Evolutionary conservation across 441 rosid species (phyloP), one percentile per base, ranked within the genome.

Genomic region (Arabidopsis lyrata): DNA sequence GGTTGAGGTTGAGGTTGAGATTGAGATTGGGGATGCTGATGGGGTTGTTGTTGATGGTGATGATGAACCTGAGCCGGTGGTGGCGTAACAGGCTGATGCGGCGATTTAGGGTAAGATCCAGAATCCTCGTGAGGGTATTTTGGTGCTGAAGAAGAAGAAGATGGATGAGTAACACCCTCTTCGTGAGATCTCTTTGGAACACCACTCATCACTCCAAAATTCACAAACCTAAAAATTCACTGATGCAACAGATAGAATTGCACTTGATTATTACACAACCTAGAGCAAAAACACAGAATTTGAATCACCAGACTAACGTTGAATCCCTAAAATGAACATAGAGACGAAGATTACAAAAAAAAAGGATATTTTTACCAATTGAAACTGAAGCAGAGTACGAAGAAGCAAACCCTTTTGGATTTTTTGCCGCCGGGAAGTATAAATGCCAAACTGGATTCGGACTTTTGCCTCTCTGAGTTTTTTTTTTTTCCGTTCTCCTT

Each of bases 161-260:
- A 78, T 74, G 81, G 82, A 78, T 89, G 88, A 77, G 81, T 83
- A 75, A 81, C 87, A 68, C 83, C 90, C 61, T 93, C 98, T 63
- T 96, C 98, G 24, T 86, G 95, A 71, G 90, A 74, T 88, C 97
- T 84, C 83, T 93, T 95, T 11, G 99, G 95, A 65, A 86, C 85
- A 76, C 90, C 87, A 68, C 98, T 95, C 99, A 95, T 95, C 68
- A 68, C 81, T 78, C 50, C 10, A 10, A 45, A 66, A 66, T 42
- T 18, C 14, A 48, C 47, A 47, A 56, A 48, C 54, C 35, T 8
- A 13, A 27, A 53, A 41, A 57, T 49, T 42, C 52, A 77, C 16
- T 41, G 62, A 39, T 42, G 7, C 6, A 52, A 18, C 24, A 66
- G 54, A 72, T 32, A 39, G 22, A 65, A 77, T 35, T 29, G 9